Percentiles rank a stretch among this genome's conserved stretches.
These are phyloP conservation scores for Phytophthora hybrid DNA, from an alignment of 352 stramenopile genomes.

Conservation along the genomic window DNA sequence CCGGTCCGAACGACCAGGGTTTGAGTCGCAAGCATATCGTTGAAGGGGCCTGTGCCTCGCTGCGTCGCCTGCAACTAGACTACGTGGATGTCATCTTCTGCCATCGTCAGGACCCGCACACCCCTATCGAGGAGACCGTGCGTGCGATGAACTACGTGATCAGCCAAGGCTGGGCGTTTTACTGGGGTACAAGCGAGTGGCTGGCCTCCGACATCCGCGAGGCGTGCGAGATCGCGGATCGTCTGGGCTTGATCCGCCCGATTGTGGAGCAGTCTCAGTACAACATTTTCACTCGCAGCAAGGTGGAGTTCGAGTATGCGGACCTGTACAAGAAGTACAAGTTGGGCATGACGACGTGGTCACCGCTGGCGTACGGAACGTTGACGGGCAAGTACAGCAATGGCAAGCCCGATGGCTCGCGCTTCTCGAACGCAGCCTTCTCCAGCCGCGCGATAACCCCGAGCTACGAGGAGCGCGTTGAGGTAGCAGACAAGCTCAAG, in stretches of 20 bases:
- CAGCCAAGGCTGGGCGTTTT: conserved; percentile 15
- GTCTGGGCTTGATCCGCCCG: conserved; percentile 27
- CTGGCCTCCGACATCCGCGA: conserved; percentile 10
- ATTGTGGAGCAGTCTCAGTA: conserved; percentile 60
- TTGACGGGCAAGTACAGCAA: conserved; percentile 17
- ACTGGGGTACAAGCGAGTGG: conserved; percentile 17
- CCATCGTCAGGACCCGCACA: conserved; percentile 59
- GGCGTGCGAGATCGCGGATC: conserved; percentile 15
- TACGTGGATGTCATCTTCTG: conserved; percentile 76
- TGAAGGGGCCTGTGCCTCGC: conserved; percentile 50
- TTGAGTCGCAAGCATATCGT: conserved; percentile 60
- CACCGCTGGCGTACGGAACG: conserved; percentile 11
- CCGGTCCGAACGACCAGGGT: conserved; percentile 36
- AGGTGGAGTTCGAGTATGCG: conserved; percentile 58
- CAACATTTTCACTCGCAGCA: conserved; percentile 58
- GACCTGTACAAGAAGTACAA: conserved; percentile 46
- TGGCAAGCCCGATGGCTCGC: conserved; percentile 2
- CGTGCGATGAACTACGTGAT: conserved; percentile 72
- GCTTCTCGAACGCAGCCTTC: conserved; percentile 10
- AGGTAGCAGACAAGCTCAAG: conserved; percentile 19
- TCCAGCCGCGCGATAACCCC: neutral
- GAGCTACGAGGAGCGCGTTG: conserved; percentile 11
- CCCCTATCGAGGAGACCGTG: conserved; percentile 63
- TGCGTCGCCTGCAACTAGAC: conserved; percentile 31
- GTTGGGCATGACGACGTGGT: conserved; percentile 5